Evolutionary conservation across 2,329 filamentous ascomycete genomes (phyloP), one percentile per base, ranked within the genome.

Genomic region (Hymenoscyphus salicellus): DNA sequence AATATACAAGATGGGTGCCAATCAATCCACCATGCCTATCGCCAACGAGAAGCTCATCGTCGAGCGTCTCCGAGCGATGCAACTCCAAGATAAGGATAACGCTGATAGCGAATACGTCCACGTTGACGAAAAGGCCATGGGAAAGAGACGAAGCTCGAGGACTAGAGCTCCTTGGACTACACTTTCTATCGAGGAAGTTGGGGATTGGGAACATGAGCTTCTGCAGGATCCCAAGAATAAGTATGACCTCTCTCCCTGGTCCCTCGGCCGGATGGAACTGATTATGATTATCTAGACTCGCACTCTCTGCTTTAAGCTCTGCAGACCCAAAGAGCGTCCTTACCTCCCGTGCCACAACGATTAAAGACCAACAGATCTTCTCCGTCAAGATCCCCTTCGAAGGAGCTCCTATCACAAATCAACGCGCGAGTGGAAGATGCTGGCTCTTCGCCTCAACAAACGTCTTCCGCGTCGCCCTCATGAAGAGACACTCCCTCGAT

Each of bases 361-460:
- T 92, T 65, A 78, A 83, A 49, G 89, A 95, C 75, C 89, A 86
- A 62, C 92, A 96, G 63, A 84, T 90, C 67, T 96, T 93, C 86
- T 96, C 93, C 74, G 79, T 93, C 75, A 87, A 87, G 76, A 93
- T 96, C 66, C 90, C 92, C 0, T 83, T 91, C 62, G 92, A 96
- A 76, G 93, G 92, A 58, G 84, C 82, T 0, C 93, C 93, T 0
- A 89, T 96, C 67, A 96, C 93, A 0, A 93, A 96, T 76, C 92
- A 97, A 79, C 84, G 89, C 38, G 85, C 85, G 7, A 93, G 89
- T 1, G 93, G 92, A 7, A 84, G 93, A 68, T 97, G 93, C 81
- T 97, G 93, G 93, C 85, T 96, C 68, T 97, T 97, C 72, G 93
- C 93, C 0, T 87, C 90, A 4, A 95, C 91, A n/a, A 96, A 96